These are phyloP conservation scores for Trichosporon coremiiforme DNA, from an alignment of 1,284 basidiomycete species.

Conservation along the genomic window DNA sequence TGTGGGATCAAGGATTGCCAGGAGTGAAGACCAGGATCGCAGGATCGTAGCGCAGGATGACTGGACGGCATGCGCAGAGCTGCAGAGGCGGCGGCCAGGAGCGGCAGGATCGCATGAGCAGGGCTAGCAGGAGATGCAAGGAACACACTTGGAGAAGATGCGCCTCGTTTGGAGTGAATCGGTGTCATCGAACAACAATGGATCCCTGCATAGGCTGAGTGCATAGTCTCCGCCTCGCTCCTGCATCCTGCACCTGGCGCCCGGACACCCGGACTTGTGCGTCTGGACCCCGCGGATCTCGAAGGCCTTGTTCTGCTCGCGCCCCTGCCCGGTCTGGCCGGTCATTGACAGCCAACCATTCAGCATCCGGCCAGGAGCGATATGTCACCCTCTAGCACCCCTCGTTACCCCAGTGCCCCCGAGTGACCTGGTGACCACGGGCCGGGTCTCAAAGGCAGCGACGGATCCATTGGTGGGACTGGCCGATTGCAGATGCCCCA, in stretches of 20 bases:
- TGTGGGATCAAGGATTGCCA: conserved; percentile 7
- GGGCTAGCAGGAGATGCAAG: too few relatives aligned
- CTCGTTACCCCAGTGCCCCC: neutral
- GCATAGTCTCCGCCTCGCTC: conserved; percentile 5
- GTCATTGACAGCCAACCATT: neutral
- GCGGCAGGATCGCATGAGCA: neutral
- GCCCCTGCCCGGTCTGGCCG: neutral
- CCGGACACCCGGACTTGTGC: neutral
- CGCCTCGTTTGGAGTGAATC: conserved; percentile 14
- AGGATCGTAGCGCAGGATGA: neutral
- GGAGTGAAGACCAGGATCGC: neutral
- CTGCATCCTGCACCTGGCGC: neutral
- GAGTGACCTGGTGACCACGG: neutral
- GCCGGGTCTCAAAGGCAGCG: too few relatives aligned
- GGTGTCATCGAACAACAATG: conserved; percentile 7
- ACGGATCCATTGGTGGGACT: neutral
- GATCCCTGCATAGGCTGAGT: conserved; percentile 6
- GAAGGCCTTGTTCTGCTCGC: neutral
- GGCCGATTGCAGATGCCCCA: neutral
- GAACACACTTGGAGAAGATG: neutral
- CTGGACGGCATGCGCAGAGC: neutral
- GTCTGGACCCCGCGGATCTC: conserved; percentile 6
- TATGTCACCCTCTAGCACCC: neutral
- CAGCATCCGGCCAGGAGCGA: neutral
- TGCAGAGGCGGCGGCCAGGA: neutral